Conservation (phyloP, 192 early-diverging fungal species). For the Linnemannia zychae region DNA sequence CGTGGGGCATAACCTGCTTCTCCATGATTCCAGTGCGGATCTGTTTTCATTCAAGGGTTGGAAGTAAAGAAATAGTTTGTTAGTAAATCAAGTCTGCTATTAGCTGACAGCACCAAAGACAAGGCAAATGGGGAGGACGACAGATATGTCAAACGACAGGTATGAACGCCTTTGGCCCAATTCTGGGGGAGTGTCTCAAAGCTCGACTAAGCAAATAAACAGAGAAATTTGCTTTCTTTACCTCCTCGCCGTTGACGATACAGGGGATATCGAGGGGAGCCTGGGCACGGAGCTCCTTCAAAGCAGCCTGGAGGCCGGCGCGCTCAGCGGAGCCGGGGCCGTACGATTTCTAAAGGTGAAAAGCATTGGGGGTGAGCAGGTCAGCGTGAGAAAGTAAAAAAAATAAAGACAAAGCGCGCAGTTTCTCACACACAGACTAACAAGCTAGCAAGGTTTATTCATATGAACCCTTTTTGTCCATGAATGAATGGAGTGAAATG, state of each 20-base stretch:
- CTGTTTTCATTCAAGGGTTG: constrained; percentile 25
- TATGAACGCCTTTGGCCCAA: neutral
- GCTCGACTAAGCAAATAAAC: neutral
- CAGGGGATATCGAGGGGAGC: constrained; percentile 83
- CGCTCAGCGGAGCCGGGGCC: constrained; percentile 82
- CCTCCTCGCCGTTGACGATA: constrained; percentile 90
- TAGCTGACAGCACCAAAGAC: neutral
- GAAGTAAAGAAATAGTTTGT: neutral
- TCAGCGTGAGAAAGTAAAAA: constrained; percentile 39
- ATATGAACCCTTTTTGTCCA: neutral
- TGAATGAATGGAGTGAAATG: neutral
- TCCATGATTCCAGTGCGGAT: constrained; percentile 70
- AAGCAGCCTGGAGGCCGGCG: constrained; percentile 78
- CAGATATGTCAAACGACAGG: neutral
- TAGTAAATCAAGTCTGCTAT: neutral
- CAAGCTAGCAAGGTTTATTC: neutral
- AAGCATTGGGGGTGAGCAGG: neutral
- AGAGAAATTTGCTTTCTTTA: constrained; percentile 38
- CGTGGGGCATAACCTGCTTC: constrained; percentile 86
- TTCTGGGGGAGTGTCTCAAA: neutral
- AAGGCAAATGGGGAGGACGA: neutral
- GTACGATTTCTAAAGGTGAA: constrained; percentile 70
- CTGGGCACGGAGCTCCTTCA: constrained; percentile 79
- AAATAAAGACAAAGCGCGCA: neutral
- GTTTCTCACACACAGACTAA: neutral